These are phyloP conservation scores for Amphichorda felina DNA, from an alignment of 2,329 filamentous ascomycete species.

Conservation along the genomic window DNA sequence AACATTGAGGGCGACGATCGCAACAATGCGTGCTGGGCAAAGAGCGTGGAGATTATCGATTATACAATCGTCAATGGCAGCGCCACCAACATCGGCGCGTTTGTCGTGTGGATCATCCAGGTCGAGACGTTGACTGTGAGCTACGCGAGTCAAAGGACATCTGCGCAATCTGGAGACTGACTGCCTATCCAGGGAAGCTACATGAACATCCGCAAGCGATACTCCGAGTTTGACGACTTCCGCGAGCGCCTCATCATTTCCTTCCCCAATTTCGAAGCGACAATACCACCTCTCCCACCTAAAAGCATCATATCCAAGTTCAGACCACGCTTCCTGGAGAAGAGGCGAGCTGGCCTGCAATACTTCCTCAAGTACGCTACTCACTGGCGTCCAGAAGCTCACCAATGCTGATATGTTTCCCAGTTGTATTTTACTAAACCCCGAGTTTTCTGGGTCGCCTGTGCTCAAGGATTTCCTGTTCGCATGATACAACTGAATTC, in stretches of 20 bases:
- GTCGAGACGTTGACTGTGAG: slow-evolving; percentile 76
- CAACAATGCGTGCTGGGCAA: slow-evolving; percentile 52
- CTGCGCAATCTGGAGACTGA: not conserved
- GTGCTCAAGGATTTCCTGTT: slow-evolving; percentile 88
- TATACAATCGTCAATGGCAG: slow-evolving; percentile 45
- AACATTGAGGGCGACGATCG: slow-evolving; percentile 34
- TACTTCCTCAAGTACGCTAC: slow-evolving; percentile 81
- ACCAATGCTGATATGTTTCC: slow-evolving; percentile 2
- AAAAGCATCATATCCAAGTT: slow-evolving; percentile 89
- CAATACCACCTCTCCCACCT: slow-evolving; percentile 81
- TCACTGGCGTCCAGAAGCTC: not conserved
- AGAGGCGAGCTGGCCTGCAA: slow-evolving; percentile 67
- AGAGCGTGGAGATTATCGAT: slow-evolving; percentile 47
- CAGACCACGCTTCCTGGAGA: slow-evolving; percentile 73
- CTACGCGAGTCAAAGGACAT: slow-evolving; percentile 8
- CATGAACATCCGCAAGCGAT: slow-evolving; percentile 59
- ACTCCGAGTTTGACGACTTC: slow-evolving; percentile 88
- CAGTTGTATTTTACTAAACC: slow-evolving; percentile 84
- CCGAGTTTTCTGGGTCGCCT: slow-evolving; percentile 85
- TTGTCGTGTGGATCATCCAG: slow-evolving; percentile 87
- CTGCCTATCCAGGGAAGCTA: slow-evolving; percentile 37
- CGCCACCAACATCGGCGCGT: slow-evolving; percentile 60
- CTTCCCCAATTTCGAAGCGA: slow-evolving; percentile 73
- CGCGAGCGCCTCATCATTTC: slow-evolving; percentile 60
- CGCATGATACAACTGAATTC: slow-evolving; percentile 27